Conservation (phyloP, 257 asterid genomes). For the Marsdenia floribunda region DNA sequence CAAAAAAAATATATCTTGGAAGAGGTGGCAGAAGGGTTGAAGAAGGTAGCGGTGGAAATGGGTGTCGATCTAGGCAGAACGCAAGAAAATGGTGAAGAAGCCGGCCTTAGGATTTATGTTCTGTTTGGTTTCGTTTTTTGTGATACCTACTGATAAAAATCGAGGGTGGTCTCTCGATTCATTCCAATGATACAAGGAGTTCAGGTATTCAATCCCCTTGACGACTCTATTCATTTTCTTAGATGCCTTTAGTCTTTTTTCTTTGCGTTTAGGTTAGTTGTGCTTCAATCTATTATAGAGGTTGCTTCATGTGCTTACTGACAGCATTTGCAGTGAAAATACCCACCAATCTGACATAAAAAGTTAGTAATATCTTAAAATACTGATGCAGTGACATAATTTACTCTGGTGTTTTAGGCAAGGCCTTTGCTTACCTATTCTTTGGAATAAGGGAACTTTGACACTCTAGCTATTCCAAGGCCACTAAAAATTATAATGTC, state of each 20-base stretch:
- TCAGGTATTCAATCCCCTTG: conserved; percentile 28
- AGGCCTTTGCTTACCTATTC: conserved; percentile 84
- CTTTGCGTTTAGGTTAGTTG: no score
- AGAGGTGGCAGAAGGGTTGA: conserved; percentile 23
- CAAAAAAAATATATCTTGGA: conserved; percentile 21
- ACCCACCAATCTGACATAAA: neutral
- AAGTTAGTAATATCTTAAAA: neutral
- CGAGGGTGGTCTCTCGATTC: conserved; percentile 91
- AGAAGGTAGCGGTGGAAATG: conserved; percentile 24
- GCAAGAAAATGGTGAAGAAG: conserved; percentile 20
- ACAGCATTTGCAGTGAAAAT: no score
- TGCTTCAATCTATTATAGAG: no score
- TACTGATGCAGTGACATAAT: neutral
- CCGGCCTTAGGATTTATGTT: no score
- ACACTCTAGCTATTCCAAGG: conserved; percentile 60
- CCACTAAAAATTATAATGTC: conserved; percentile 52
- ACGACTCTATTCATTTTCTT: no score
- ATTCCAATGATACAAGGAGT: conserved; percentile 53
- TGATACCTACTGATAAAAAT: conserved; percentile 78
- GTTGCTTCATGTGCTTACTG: no score
- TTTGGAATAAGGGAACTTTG: conserved; percentile 50
- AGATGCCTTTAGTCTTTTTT: no score
- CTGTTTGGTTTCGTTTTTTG: conserved; percentile 62
- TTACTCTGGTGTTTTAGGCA: conserved; percentile 42
- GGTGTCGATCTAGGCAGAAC: conserved; percentile 15